Evolutionary conservation across 1,139 yeast species (phyloP), one percentile per base, ranked within the genome.

Genomic region (Saccharomyces hybrid): DNA sequence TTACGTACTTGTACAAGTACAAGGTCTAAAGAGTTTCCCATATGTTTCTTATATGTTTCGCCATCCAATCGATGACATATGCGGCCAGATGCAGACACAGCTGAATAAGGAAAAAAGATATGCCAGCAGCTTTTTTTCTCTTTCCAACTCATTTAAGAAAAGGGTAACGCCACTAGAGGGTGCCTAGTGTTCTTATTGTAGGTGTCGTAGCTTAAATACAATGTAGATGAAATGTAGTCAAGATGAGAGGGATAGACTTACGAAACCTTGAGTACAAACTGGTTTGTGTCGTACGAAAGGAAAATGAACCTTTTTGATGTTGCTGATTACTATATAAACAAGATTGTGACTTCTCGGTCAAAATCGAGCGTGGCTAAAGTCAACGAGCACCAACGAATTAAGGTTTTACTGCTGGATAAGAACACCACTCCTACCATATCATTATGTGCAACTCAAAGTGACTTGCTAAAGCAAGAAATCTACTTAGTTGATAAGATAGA

Each of bases 381-480:
- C 50, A 54, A 62, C 5, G 73, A 73, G 14, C 73, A 71, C 8
- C 69, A 75, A 48, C 80, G 80, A 60, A 84, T 91, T 55, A 83
- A 82, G 59, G 95, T 91, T 34, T 75, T 93, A 42, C 75, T 93
- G 48, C 77, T 95, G 54, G 99, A 93, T 67, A 75, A 80, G 54
- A 76, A 78, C 61, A 93, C 99, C 1, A 87, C 95, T 16, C 78
- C 90, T 0, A 82, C 90, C 29, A 81, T 95, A 25, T 89, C 97
- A 14, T 78, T 93, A 79, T 82, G 87, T 61, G 82, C 95, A 47
- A 86, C 96, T 2, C 99, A 95, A 69, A 84, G 95, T 5, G 87
- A 85, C 59, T 76, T 93, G 51, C 77, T 93, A 50, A 83, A 85
- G 59, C 82, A 88, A 61, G 96, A 91, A 58, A 81, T 93, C 23